Evolutionary conservation across 2,329 filamentous ascomycete genomes (phyloP).

Genomic region (Plectosphaerella sp.): DNA sequence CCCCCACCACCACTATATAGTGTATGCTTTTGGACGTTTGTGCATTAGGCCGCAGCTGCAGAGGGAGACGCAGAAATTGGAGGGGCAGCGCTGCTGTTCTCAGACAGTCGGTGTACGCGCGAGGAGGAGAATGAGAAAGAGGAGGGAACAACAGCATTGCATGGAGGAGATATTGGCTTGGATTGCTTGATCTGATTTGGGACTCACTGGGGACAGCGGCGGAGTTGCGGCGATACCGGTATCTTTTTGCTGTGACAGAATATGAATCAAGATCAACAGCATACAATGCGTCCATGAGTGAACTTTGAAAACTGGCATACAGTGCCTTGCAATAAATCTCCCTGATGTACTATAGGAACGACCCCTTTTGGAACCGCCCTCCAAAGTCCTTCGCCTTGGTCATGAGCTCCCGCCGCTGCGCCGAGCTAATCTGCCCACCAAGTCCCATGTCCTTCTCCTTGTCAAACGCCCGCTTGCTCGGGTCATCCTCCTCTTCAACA

Average conservation of each 20-base stretch:
- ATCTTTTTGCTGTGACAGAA: constrained; percentile 4
- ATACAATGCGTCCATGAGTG: not conserved
- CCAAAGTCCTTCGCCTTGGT: constrained; percentile 78
- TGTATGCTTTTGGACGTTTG: not conserved
- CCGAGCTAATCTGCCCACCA: constrained; percentile 64
- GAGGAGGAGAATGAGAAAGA: not conserved
- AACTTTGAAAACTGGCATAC: too few relatives aligned
- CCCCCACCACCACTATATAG: not conserved
- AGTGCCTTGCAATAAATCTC: too few relatives aligned
- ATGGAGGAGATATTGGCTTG: constrained; percentile 5
- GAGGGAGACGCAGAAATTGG: not conserved
- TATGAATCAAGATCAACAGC: not conserved
- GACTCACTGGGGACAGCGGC: constrained; percentile 11
- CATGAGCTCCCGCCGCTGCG: constrained; percentile 74
- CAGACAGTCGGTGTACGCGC: not conserved
- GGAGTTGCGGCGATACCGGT: constrained; percentile 14
- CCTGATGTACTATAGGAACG: too few relatives aligned
- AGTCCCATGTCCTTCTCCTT: constrained; percentile 89
- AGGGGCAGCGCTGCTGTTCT: not conserved
- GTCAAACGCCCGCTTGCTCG: constrained; percentile 84
- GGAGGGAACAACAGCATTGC: not conserved
- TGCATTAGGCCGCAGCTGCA: not conserved
- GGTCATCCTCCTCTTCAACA: constrained; percentile 77
- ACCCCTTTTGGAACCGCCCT: constrained; percentile 76
- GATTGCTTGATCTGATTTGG: constrained; percentile 10